These are phyloP conservation scores for Yamadazyma conglobata DNA, from an alignment of 1,139 yeast genomes.

Conservation along the genomic window DNA sequence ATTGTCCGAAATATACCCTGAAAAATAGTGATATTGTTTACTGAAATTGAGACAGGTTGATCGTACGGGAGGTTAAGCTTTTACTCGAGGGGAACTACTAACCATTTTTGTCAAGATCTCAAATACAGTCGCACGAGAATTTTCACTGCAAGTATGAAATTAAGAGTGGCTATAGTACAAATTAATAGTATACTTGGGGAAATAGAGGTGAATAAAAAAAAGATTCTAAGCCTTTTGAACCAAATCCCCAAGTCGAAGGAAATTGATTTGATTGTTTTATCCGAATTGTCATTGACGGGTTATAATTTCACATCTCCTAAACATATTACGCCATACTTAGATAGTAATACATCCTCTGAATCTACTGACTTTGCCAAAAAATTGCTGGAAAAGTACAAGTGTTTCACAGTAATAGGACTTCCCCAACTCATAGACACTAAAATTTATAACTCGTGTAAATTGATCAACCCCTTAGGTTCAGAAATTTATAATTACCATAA, in stretches of 20 bases:
- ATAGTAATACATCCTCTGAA: conserved; percentile 22
- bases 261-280: conserved; percentile 69
- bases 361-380: conserved; percentile 56
- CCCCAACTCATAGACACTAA: conserved; percentile 51
- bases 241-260: conserved; percentile 11
- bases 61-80: no score
- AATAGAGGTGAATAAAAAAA: conserved; percentile 49
- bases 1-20: no score
- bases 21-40: no score
- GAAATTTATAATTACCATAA: conserved; percentile 70
- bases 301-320: conserved; percentile 57
- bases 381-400: conserved; percentile 47
- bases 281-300: conserved; percentile 85
- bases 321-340: conserved; percentile 63
- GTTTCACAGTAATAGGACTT: conserved; percentile 79
- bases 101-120: no score
- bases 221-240: conserved; percentile 42
- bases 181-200: conserved; percentile 64
- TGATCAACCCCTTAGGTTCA: conserved; percentile 58
- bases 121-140: no score
- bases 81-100: no score
- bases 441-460: conserved; percentile 70
- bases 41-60: no score
- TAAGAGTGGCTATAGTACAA: conserved; percentile 64
- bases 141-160: conserved; percentile 16